phyloP scores from a whole-genome alignment of 306 rosid genomes.

The Pterocarpus macrocarpus region DNA sequence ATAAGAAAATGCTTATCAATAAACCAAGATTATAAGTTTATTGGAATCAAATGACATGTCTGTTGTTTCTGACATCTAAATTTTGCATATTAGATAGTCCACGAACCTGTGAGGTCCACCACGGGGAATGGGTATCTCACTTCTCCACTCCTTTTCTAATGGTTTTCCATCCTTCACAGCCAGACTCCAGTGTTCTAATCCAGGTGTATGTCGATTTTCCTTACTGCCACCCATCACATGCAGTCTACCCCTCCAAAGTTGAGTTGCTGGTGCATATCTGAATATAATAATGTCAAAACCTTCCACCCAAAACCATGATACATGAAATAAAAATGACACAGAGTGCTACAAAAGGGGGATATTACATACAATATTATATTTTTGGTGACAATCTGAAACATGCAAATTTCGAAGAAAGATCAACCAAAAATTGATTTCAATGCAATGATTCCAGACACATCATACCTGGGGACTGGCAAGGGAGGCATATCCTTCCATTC shows the following conservation, averaged over 20 bases:
- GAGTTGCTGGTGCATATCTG: conserved; percentile 98
- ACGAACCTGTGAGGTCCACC: conserved; percentile 97
- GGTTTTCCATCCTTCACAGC: conserved; percentile 87
- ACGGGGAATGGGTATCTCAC: conserved; percentile 88
- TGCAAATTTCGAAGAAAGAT: conserved; percentile 24
- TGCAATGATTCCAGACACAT: not conserved
- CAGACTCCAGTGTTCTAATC: conserved; percentile 94
- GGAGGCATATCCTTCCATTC: conserved; percentile 80
- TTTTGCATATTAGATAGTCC: conserved; percentile 14
- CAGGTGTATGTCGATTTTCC: conserved; percentile 96
- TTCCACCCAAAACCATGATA: conserved; percentile 12
- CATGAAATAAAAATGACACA: not conserved
- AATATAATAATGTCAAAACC: conserved; percentile 42
- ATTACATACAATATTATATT: not conserved
- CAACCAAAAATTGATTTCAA: not conserved
- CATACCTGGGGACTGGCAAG: conserved; percentile 84
- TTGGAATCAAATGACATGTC: conserved; percentile 12
- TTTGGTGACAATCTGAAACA: conserved; percentile 24
- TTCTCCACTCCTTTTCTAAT: conserved; percentile 82
- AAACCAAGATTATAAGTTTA: conserved; percentile 16
- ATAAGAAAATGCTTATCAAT: conserved; percentile 38
- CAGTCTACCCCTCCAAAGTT: conserved; percentile 93
- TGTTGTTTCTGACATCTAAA: not conserved
- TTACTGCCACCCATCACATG: conserved; percentile 99
- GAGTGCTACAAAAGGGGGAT: not conserved